phyloP scores from a whole-genome alignment of 1,284 basidiomycete genomes.

The Leucoagaricus sp. region DNA sequence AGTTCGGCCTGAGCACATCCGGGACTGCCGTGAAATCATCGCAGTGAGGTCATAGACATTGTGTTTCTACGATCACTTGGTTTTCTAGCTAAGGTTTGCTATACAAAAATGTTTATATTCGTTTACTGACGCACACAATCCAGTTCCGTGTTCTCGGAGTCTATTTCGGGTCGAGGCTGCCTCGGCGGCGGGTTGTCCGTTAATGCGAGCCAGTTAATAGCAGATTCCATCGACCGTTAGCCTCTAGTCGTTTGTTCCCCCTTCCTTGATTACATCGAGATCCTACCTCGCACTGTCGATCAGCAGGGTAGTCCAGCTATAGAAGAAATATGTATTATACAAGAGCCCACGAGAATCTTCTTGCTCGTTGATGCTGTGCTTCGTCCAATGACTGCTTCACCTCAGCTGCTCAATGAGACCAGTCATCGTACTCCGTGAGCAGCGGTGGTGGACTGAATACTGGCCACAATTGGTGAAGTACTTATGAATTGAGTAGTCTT shows the following conservation, averaged over 20 bases:
- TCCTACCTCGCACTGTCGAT: not conserved
- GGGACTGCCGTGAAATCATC: constrained; percentile 1
- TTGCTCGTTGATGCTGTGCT: not conserved
- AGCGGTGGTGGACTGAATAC: not conserved
- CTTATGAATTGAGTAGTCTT: too few relatives aligned
- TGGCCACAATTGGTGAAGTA: not conserved
- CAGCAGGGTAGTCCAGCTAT: not conserved
- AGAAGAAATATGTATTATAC: not conserved
- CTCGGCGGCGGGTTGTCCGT: not conserved
- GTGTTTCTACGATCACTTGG: not conserved
- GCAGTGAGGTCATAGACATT: not conserved
- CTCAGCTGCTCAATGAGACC: not conserved
- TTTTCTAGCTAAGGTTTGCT: not conserved
- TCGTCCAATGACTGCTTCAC: not conserved
- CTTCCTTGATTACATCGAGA: constrained; percentile 4
- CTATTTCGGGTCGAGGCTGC: not conserved
- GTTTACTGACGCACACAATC: not conserved
- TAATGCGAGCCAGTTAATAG: not conserved
- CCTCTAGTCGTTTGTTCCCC: not conserved
- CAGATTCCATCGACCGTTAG: constrained; percentile 8
- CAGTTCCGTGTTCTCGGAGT: not conserved
- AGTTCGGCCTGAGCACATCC: not conserved
- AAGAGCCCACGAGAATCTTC: not conserved
- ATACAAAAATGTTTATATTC: not conserved
- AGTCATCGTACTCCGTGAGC: not conserved